Conservation (phyloP, 495 filamentous ascomycete species). For the Trypethelium eluteriae region DNA sequence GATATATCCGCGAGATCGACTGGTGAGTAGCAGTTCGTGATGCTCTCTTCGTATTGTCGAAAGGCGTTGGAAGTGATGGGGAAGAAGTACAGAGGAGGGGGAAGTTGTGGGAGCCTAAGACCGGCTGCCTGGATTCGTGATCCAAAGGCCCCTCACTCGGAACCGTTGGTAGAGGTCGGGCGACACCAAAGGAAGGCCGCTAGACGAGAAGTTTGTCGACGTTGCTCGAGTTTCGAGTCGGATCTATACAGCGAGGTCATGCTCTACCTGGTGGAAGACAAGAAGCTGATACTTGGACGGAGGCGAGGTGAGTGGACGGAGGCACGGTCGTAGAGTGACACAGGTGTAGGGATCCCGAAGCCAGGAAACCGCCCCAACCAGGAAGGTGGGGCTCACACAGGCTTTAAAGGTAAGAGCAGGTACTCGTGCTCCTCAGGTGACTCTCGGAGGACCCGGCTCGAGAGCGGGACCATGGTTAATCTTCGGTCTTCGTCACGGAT, state of each 20-base stretch:
- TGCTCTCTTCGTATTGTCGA: too few relatives aligned
- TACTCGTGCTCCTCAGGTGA: too few relatives aligned
- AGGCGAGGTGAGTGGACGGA: neutral
- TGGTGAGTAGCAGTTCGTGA: too few relatives aligned
- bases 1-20: too few relatives aligned
- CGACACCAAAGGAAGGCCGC: neutral
- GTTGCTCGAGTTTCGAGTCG: neutral
- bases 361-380: neutral
- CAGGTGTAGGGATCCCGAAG: neutral
- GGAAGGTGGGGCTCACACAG: neutral
- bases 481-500: too few relatives aligned
- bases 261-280: neutral
- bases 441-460: too few relatives aligned
- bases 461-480: too few relatives aligned
- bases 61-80: neutral
- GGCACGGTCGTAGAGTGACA: neutral
- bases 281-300: neutral
- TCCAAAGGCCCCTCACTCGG: conserved; percentile 5
- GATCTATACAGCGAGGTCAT: neutral
- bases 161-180: neutral
- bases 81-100: neutral
- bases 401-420: too few relatives aligned
- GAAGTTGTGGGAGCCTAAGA: neutral
- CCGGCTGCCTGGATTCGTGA: conserved; percentile 1
- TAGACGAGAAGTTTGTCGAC: neutral